Evolutionary conservation across 139 green algal genomes (phyloP).

Genomic region (Tetratostichococcus sp.): DNA sequence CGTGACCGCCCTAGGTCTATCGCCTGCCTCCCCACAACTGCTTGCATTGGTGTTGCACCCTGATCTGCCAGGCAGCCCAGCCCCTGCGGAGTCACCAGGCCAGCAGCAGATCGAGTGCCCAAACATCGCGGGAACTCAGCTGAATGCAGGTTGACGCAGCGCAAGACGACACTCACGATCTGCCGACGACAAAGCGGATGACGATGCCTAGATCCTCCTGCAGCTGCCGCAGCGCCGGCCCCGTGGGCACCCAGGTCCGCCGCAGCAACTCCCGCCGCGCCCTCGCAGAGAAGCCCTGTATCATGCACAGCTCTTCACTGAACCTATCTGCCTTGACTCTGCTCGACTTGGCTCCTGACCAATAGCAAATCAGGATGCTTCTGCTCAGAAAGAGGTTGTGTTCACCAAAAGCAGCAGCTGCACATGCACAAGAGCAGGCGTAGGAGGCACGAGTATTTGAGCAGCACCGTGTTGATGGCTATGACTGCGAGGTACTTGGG

Average conservation of each 20-base stretch:
- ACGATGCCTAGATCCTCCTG: conserved; percentile 27
- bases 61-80: too few species aligned
- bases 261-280: conserved; percentile 37
- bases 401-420: too few species aligned
- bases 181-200: conserved; percentile 45
- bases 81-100: too few species aligned
- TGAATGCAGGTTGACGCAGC: too few species aligned
- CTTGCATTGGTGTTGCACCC: too few species aligned
- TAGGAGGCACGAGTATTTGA: background rate
- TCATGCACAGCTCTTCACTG: too few species aligned
- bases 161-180: background rate
- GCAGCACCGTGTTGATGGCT: conserved; percentile 39
- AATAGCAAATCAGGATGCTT: too few species aligned
- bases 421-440: background rate
- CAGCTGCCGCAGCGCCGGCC: conserved; percentile 15
- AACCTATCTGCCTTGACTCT: background rate
- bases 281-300: conserved; percentile 31
- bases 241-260: conserved; percentile 40
- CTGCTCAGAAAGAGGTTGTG: too few species aligned
- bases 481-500: conserved; percentile 25
- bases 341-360: background rate
- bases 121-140: too few species aligned
- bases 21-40: too few species aligned
- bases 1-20: too few species aligned
- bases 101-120: too few species aligned